Evolutionary conservation across 768 basidiomycete genomes (phyloP).

Genomic region (Calvatia gigantea): DNA sequence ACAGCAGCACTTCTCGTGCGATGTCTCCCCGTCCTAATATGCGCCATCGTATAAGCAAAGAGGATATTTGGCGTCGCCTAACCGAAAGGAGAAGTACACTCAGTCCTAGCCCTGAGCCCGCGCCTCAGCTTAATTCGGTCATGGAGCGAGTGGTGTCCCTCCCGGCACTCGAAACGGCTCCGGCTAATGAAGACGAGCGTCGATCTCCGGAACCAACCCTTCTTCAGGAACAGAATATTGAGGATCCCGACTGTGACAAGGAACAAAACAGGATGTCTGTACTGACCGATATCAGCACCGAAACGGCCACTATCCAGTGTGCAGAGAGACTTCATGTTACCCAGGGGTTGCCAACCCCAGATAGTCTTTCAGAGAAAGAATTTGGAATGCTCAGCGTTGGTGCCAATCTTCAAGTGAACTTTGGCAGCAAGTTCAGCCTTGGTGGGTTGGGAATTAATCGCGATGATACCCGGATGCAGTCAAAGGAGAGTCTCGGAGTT

Average conservation of each 20-base stretch:
- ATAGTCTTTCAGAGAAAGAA: conserved; percentile 25
- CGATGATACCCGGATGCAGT: conserved; percentile 13
- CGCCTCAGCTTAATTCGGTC: conserved; percentile 1
- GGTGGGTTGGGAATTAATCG: conserved; percentile 31
- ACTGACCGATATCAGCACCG: conserved; percentile 42
- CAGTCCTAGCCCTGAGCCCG: conserved; percentile 27
- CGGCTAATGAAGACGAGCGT: neutral
- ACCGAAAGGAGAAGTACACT: conserved; percentile 41
- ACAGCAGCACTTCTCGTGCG: conserved; percentile 2
- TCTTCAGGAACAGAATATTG: conserved; percentile 2
- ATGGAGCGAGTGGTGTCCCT: conserved; percentile 4
- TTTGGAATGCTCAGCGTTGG: conserved; percentile 25
- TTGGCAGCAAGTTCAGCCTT: conserved; percentile 45
- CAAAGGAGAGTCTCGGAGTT: neutral
- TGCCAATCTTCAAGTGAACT: conserved; percentile 37
- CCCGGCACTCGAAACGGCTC: neutral
- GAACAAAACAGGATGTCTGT: conserved; percentile 36
- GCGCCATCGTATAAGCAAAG: conserved; percentile 48
- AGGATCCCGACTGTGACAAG: conserved; percentile 22
- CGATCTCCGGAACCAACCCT: neutral
- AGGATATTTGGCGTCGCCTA: conserved; percentile 49
- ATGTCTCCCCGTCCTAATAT: conserved; percentile 18
- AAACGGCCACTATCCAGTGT: conserved; percentile 46
- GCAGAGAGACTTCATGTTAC: conserved; percentile 38
- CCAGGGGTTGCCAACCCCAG: conserved; percentile 15